Percentiles rank a stretch among this genome's conserved stretches.
These are phyloP conservation scores for Holtermannia corniformis DNA, from an alignment of 768 basidiomycete species.

Conservation along the genomic window DNA sequence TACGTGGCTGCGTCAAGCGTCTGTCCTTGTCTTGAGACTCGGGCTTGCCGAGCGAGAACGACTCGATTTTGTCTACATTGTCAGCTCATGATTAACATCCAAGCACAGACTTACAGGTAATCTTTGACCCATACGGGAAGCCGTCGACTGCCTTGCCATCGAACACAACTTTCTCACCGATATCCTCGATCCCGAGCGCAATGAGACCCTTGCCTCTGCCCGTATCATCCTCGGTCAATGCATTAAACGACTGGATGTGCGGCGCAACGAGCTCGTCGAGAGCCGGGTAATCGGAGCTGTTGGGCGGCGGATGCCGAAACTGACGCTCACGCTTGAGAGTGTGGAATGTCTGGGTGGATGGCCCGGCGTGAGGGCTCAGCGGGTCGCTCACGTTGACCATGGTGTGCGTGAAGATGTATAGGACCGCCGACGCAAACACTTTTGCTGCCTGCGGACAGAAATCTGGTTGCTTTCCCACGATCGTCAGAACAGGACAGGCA, in stretches of 20 bases:
- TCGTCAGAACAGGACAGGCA: no score
- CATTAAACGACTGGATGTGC: constrained; percentile 93
- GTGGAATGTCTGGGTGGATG: constrained; percentile 49
- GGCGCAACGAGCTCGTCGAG: constrained; percentile 88
- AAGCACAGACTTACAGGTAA: constrained; percentile 41
- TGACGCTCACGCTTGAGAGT: constrained; percentile 68
- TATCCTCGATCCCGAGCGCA: constrained; percentile 66
- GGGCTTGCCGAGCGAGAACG: constrained; percentile 70
- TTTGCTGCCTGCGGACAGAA: no score
- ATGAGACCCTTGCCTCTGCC: constrained; percentile 70
- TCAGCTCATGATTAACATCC: no score
- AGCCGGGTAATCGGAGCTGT: constrained; percentile 62
- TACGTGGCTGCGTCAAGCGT: constrained; percentile 59
- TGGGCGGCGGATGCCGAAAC: constrained; percentile 65
- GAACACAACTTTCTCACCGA: constrained; percentile 85
- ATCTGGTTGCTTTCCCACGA: no score
- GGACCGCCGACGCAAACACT: no score
- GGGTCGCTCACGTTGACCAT: constrained; percentile 5
- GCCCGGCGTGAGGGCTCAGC: constrained; percentile 7
- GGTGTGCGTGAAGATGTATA: no score
- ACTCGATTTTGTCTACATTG: constrained; percentile 77
- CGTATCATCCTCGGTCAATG: constrained; percentile 86
- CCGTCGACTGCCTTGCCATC: constrained; percentile 58
- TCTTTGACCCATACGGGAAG: constrained; percentile 64
- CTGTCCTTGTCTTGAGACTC: constrained; percentile 78